These are phyloP conservation scores for Beauveria bassiana DNA, from an alignment of 2,329 filamentous ascomycete species.

Conservation along the genomic window DNA sequence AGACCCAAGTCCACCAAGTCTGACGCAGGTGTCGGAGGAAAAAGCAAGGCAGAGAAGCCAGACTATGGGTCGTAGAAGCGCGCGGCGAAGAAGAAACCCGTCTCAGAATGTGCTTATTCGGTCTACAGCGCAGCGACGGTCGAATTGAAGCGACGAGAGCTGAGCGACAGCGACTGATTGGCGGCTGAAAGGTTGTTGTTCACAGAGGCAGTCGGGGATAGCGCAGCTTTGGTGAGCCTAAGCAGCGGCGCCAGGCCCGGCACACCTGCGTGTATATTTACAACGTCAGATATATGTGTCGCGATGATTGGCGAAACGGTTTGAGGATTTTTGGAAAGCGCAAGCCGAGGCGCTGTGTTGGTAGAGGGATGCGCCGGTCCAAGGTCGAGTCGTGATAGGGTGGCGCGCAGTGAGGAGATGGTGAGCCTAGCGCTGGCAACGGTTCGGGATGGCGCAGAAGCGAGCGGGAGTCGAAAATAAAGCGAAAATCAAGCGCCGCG, in stretches of 20 bases:
- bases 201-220: not conserved
- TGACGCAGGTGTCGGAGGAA: constrained; percentile 9
- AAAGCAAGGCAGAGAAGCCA: constrained; percentile 1
- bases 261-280: not conserved
- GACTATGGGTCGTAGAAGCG: constrained; percentile 2
- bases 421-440: constrained; percentile 1
- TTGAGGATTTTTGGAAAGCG: not conserved
- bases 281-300: not conserved
- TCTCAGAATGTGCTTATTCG: not conserved
- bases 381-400: not conserved
- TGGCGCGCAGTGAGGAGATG: not conserved
- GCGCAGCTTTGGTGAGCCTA: constrained; percentile 1
- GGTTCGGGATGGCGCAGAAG: not conserved
- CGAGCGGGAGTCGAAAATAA: not conserved
- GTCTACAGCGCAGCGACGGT: not conserved
- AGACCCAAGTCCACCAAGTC: constrained; percentile 4
- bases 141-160: not conserved
- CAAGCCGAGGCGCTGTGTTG: not conserved
- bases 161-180: constrained; percentile 7
- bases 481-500: not conserved
- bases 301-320: not conserved
- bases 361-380: not conserved
- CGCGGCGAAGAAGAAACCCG: not conserved
- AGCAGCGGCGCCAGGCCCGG: not conserved
- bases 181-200: constrained; percentile 1